phyloP scores from a whole-genome alignment of 768 basidiomycete species.

The Leccinum imitatum region DNA sequence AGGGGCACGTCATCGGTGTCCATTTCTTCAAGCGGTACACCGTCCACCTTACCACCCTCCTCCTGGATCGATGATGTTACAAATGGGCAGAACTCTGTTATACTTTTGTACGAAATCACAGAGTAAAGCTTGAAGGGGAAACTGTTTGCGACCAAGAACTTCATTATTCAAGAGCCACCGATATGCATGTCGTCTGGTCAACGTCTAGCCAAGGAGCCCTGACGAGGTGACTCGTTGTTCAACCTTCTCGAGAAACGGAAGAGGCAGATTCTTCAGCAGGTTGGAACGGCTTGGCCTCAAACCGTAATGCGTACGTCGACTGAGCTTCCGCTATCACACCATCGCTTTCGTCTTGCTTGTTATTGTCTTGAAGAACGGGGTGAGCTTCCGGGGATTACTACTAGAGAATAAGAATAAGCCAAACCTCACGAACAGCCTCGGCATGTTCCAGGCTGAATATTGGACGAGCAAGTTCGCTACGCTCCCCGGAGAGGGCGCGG shows the following conservation, averaged over 20 bases:
- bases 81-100: conserved; percentile 1
- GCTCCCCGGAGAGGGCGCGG: conserved; percentile 76
- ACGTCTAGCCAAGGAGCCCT: conserved; percentile 2
- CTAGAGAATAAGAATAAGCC: neutral
- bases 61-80: conserved; percentile 1
- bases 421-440: conserved; percentile 90
- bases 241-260: conserved; percentile 25
- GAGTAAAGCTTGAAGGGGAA: conserved; percentile 2
- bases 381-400: conserved; percentile 2
- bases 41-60: no score
- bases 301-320: conserved; percentile 52
- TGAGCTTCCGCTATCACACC: conserved; percentile 23
- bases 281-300: conserved; percentile 78
- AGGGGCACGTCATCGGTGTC: no score
- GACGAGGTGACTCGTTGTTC: conserved; percentile 21
- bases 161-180: conserved; percentile 13
- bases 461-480: conserved; percentile 88
- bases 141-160: conserved; percentile 1
- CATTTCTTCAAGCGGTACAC: no score
- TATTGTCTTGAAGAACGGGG: conserved; percentile 32
- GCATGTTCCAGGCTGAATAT: conserved; percentile 98
- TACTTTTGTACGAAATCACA: conserved; percentile 2
- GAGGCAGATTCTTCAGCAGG: conserved; percentile 51
- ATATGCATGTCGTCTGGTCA: conserved; percentile 8
- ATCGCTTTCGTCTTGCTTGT: conserved; percentile 28